phyloP scores from a whole-genome alignment of 441 rosid genomes.

The Corymbia citriodora region DNA sequence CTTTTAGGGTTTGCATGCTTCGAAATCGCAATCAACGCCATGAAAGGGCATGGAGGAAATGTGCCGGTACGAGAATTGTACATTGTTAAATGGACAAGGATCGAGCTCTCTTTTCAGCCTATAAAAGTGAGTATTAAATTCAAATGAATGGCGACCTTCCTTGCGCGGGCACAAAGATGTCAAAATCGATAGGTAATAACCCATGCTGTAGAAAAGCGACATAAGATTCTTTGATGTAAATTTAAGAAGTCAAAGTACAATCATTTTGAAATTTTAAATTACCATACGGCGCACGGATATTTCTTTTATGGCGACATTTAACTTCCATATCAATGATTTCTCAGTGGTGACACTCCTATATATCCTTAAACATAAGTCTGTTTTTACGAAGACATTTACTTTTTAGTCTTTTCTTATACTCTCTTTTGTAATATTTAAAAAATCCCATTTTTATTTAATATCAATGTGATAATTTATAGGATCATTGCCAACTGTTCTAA shows the following conservation, averaged over 20 bases:
- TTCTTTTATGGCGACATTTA: neutral
- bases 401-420: neutral
- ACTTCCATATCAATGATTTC: neutral
- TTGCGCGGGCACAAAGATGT: neutral
- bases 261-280: neutral
- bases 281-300: accelerated
- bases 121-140: neutral
- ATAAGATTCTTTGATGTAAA: neutral
- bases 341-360: neutral
- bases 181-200: neutral
- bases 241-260: neutral
- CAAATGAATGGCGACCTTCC: neutral
- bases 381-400: neutral
- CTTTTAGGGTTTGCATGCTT: neutral
- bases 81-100: neutral
- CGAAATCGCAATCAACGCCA: neutral
- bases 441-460: neutral
- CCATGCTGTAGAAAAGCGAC: neutral
- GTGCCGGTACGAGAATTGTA: neutral
- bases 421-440: neutral
- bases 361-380: neutral
- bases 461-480: too few species aligned
- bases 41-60: neutral
- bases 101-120: neutral
- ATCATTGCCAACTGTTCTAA: too few species aligned